Percentiles rank a stretch among this genome's conserved stretches.
Evolutionary conservation across 345 rosid genomes (phyloP).

Genomic region (Reutealis trisperma): DNA sequence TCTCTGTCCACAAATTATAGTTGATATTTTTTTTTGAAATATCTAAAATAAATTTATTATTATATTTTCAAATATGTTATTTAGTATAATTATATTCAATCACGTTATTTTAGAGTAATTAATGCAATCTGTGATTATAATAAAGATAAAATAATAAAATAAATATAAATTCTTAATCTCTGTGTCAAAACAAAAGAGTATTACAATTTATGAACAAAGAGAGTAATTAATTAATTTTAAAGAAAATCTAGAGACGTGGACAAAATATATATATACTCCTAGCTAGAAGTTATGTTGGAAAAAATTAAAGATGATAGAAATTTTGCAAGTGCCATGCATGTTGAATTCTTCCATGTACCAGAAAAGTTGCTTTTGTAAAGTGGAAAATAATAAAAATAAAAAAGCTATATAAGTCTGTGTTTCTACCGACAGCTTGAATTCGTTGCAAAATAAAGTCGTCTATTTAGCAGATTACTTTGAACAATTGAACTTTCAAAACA

Average conservation of each 20-base stretch:
- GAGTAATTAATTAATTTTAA: no score
- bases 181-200: no score
- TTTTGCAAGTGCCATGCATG: neutral
- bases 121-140: no score
- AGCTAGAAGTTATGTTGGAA: neutral
- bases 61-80: no score
- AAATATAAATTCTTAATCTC: no score
- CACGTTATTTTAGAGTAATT: no score
- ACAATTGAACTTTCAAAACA: slow-evolving; percentile 6
- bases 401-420: neutral
- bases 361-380: slow-evolving; percentile 26
- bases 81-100: no score
- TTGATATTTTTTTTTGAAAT: no score
- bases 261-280: neutral
- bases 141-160: no score
- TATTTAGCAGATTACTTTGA: slow-evolving; percentile 13
- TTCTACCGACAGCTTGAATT: slow-evolving; percentile 17
- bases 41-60: no score
- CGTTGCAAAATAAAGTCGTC: slow-evolving; percentile 8
- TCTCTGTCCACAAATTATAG: no score
- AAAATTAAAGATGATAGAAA: neutral
- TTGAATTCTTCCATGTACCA: slow-evolving; percentile 2
- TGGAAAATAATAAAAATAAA: neutral
- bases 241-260: neutral
- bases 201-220: no score